Percentiles rank a stretch among this genome's conserved stretches.
These are phyloP conservation scores for Cryphonectria radicalis DNA, from an alignment of 2,329 filamentous ascomycete species.

Conservation along the genomic window DNA sequence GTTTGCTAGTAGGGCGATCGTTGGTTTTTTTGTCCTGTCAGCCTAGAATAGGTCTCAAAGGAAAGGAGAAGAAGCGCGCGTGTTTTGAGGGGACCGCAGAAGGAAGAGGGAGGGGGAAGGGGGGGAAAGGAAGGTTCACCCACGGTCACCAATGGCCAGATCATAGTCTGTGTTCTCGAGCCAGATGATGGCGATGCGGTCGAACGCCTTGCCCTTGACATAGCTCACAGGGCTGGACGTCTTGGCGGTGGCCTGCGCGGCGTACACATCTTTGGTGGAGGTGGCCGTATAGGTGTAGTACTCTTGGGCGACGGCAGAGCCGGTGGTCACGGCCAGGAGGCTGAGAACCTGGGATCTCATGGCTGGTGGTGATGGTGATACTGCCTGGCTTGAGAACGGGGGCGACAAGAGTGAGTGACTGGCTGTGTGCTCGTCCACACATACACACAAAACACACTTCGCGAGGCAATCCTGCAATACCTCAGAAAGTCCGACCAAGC, in stretches of 20 bases:
- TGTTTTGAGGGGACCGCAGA: slow-evolving; percentile 28
- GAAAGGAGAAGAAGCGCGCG: background rate
- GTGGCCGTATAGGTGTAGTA: slow-evolving; percentile 58
- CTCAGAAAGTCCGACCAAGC: background rate
- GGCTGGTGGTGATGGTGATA: background rate
- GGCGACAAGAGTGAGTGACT: background rate
- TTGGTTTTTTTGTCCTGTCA: background rate
- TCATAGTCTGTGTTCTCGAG: slow-evolving; percentile 77
- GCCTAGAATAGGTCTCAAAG: background rate
- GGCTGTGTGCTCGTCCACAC: background rate
- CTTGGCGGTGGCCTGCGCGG: slow-evolving; percentile 63
- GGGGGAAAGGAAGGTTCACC: slow-evolving; percentile 38
- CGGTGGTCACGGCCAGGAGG: slow-evolving; percentile 25
- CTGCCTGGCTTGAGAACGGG: background rate
- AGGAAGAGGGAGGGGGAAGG: background rate
- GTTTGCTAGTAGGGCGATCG: slow-evolving; percentile 45
- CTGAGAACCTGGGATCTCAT: slow-evolving; percentile 24
- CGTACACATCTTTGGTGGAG: slow-evolving; percentile 52
- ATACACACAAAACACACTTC: background rate
- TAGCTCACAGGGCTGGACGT: slow-evolving; percentile 64
- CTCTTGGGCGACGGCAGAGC: slow-evolving; percentile 34
- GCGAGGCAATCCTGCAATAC: background rate
- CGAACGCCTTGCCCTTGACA: slow-evolving; percentile 73
- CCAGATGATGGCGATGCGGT: slow-evolving; percentile 75
- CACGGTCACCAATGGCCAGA: slow-evolving; percentile 65